Conservation (phyloP, 257 asterid genomes). For the Salvia miltiorrhiza region DNA sequence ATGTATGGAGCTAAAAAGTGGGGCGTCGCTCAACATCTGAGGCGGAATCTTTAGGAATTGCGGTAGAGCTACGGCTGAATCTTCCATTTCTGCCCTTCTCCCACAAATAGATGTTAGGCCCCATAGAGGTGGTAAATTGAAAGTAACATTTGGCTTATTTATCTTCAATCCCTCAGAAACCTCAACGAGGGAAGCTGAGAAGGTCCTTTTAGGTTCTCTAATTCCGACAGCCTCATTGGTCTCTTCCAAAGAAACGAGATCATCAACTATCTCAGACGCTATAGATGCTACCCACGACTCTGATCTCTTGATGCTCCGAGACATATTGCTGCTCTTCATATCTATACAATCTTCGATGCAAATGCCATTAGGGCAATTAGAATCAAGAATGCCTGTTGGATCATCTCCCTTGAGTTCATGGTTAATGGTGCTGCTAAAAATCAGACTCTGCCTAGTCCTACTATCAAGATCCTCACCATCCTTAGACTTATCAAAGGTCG, state of each 20-base stretch:
- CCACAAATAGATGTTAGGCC: conserved; percentile 67
- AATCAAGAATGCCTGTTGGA: conserved; percentile 17
- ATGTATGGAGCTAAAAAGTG: conserved; percentile 27
- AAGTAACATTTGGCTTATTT: conserved; percentile 29
- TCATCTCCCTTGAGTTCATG: conserved; percentile 21
- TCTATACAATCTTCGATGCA: conserved; percentile 31
- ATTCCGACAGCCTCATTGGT: conserved; percentile 10
- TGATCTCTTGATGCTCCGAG: conserved; percentile 28
- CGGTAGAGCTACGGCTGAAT: conserved; percentile 59
- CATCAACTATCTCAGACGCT: conserved; percentile 36
- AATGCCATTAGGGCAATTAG: conserved; percentile 21
- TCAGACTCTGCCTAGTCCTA: conserved; percentile 22
- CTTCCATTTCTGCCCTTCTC: conserved; percentile 87
- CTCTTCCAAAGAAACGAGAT: conserved; percentile 26
- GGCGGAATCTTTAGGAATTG: conserved; percentile 51
- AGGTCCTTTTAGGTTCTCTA: conserved; percentile 36
- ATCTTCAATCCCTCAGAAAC: conserved; percentile 41
- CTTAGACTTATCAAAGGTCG: conserved; percentile 24
- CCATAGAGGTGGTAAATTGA: conserved; percentile 62
- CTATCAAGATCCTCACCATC: conserved; percentile 21
- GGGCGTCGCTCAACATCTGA: conserved; percentile 48
- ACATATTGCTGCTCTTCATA: conserved; percentile 21
- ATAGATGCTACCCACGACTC: conserved; percentile 24
- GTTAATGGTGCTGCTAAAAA: conserved; percentile 19
- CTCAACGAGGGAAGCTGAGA: conserved; percentile 41